Conservation (phyloP, 164 flowering plant genomes). For the Litsea cubeba region DNA sequence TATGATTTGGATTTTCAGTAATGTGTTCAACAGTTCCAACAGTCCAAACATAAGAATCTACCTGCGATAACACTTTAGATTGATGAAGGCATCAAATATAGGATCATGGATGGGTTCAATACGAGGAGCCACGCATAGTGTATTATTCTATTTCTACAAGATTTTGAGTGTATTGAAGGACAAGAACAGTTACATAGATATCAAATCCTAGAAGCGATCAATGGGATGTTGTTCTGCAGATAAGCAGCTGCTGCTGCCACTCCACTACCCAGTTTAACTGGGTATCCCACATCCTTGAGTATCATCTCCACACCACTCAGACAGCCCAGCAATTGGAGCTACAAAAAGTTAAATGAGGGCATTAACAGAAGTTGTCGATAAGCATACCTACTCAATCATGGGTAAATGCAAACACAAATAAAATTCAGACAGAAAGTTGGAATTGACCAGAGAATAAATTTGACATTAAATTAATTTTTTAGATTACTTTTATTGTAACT, state of each 20-base stretch:
- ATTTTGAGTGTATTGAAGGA: slow-evolving; percentile 6
- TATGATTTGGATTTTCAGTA: too few species aligned
- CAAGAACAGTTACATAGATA: slow-evolving; percentile 10
- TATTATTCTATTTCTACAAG: slow-evolving; percentile 19
- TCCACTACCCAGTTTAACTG: slow-evolving; percentile 89
- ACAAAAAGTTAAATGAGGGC: slow-evolving; percentile 5
- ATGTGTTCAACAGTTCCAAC: too few species aligned
- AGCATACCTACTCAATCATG: too few species aligned
- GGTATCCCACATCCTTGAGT: slow-evolving; percentile 90
- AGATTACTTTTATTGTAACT: too few species aligned
- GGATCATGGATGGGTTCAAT: slow-evolving; percentile 7
- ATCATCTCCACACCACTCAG: slow-evolving; percentile 97
- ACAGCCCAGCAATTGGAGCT: slow-evolving; percentile 94
- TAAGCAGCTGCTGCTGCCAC: slow-evolving; percentile 83
- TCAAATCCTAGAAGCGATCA: slow-evolving; percentile 87
- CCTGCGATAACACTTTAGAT: too few species aligned
- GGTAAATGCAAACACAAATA: too few species aligned
- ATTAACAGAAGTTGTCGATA: too few species aligned
- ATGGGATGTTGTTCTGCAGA: slow-evolving; percentile 65
- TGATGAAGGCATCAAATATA: slow-evolving; percentile 7
- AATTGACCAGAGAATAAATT: too few species aligned
- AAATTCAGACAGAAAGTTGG: too few species aligned
- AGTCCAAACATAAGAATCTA: too few species aligned
- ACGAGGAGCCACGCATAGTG: slow-evolving; percentile 11
- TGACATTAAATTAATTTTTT: too few species aligned